Conservation (phyloP, 2,329 filamentous ascomycete genomes). For the Sporothrix dimorphospora region DNA sequence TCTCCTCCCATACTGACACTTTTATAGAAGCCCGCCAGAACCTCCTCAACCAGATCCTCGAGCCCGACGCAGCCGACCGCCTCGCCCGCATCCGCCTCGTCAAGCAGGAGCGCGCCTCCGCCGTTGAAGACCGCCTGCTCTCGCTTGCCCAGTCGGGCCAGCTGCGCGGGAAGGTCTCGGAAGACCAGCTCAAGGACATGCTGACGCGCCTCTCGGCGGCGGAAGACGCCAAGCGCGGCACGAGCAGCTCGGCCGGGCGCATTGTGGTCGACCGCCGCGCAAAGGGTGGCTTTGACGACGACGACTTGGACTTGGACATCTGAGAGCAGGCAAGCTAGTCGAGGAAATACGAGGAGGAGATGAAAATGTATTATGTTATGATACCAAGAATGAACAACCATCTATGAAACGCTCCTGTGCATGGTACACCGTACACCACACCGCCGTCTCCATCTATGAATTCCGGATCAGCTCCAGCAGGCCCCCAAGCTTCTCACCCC, state of each 20-base stretch:
- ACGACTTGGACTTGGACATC: conserved; percentile 60
- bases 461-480: conserved; percentile 33
- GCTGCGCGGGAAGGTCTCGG: conserved; percentile 82
- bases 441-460: conserved; percentile 9
- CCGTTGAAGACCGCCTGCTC: conserved; percentile 91
- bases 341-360: not conserved
- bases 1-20: conserved; percentile 26
- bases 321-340: conserved; percentile 4
- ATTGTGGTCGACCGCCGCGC: conserved; percentile 78
- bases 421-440: not conserved
- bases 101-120: conserved; percentile 85
- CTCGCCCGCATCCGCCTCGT: conserved; percentile 93
- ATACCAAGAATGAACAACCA: conserved; percentile 20
- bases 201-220: conserved; percentile 83
- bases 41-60: conserved; percentile 89
- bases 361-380: conserved; percentile 1
- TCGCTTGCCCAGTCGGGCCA: conserved; percentile 88
- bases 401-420: not conserved
- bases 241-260: conserved; percentile 66
- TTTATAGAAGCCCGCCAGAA: conserved; percentile 67
- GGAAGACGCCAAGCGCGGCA: conserved; percentile 65
- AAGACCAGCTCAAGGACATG: conserved; percentile 91
- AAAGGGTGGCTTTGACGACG: conserved; percentile 83
- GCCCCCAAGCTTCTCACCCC: conserved; percentile 27
- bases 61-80: conserved; percentile 90